Conservation (phyloP, 805 yeast species). For the Saturnispora gosingensis region DNA sequence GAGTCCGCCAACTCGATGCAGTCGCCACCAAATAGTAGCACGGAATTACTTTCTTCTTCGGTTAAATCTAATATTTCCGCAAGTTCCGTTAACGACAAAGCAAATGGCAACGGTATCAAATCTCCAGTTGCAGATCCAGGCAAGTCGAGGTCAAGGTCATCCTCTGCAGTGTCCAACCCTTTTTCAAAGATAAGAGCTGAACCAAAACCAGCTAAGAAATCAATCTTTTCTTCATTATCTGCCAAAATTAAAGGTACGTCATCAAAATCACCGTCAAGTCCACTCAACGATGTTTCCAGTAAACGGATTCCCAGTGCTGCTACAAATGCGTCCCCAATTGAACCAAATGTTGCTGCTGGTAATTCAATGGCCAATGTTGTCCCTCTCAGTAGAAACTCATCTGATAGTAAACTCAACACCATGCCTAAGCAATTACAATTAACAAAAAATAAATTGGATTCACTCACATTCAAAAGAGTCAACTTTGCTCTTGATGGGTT, state of each 20-base stretch:
- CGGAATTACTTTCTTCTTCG: conserved; percentile 7
- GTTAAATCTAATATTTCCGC: conserved; percentile 5
- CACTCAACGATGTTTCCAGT: neutral
- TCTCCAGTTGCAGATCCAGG: neutral
- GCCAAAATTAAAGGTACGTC: conserved; percentile 24
- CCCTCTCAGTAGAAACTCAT: neutral
- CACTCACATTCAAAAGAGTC: conserved; percentile 35
- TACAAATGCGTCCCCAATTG: neutral
- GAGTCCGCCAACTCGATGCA: neutral
- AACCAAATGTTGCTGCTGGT: neutral
- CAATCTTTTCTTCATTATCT: conserved; percentile 27
- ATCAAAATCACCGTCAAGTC: conserved; percentile 3
- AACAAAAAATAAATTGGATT: conserved; percentile 16
- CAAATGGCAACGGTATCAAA: neutral
- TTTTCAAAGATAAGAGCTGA: conserved; percentile 6
- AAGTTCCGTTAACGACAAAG: neutral
- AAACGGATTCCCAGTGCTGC: neutral
- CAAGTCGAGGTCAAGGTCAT: conserved; percentile 10
- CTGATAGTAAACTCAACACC: neutral
- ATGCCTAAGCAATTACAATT: neutral
- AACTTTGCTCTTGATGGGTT: conserved; percentile 42
- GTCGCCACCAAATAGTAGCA: neutral
- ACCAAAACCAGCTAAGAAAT: conserved; percentile 15
- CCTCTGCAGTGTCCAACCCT: conserved; percentile 3
- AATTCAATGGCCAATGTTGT: neutral